phyloP scores from a whole-genome alignment of 805 yeast species.

The Candida pseudofarinosa region DNA sequence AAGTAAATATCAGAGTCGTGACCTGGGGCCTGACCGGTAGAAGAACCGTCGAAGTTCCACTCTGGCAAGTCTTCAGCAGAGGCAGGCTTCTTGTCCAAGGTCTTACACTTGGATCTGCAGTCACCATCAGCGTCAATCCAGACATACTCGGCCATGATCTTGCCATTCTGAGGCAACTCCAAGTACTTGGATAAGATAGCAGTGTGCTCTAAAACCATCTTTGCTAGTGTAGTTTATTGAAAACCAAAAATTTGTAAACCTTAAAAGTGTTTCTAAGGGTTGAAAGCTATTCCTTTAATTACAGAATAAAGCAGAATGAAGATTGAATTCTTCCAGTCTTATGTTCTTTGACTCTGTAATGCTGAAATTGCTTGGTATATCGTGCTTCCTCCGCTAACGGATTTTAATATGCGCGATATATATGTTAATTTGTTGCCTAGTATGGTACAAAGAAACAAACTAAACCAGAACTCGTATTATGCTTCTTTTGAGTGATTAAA shows the following conservation, averaged over 20 bases:
- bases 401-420: background rate
- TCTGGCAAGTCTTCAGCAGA: constrained; percentile 88
- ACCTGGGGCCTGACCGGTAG: constrained; percentile 98
- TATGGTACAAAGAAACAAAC: background rate
- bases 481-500: background rate
- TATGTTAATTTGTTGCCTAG: background rate
- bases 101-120: constrained; percentile 91
- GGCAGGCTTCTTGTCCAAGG: constrained; percentile 64
- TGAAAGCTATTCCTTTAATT: too few relatives aligned
- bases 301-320: too few relatives aligned
- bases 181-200: constrained; percentile 78
- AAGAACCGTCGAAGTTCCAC: constrained; percentile 99
- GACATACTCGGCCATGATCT: constrained; percentile 90
- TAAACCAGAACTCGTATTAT: background rate
- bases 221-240: constrained; percentile 5
- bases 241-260: too few relatives aligned
- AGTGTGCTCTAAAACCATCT: constrained; percentile 57
- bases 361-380: background rate
- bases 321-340: background rate
- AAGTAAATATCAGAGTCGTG: constrained; percentile 92
- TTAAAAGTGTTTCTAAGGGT: too few relatives aligned
- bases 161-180: constrained; percentile 80
- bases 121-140: constrained; percentile 95
- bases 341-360: background rate
- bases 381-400: background rate